These are phyloP conservation scores for Alloteropsis angusta DNA, from an alignment of 202 grass and related monocot species.

Conservation along the genomic window DNA sequence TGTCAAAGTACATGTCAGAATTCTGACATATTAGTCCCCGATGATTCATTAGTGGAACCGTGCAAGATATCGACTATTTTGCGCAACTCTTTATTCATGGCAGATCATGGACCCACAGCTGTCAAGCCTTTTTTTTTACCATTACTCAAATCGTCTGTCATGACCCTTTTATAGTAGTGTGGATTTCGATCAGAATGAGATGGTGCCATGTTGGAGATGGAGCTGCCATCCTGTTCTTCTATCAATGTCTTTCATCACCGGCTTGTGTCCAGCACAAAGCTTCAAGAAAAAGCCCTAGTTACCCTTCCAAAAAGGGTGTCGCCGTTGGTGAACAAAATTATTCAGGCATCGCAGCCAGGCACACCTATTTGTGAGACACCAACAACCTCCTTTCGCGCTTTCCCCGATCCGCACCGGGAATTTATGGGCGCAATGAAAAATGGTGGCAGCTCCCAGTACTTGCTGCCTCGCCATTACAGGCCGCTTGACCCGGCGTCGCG, in stretches of 20 bases:
- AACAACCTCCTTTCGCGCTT: neutral
- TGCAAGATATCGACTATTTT: too few relatives aligned
- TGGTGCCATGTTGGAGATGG: neutral
- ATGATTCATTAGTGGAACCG: too few relatives aligned
- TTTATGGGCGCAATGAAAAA: neutral
- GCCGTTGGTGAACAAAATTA: neutral
- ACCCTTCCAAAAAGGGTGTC: neutral
- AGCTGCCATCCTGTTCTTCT: neutral
- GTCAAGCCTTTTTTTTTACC: too few relatives aligned
- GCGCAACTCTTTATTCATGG: too few relatives aligned
- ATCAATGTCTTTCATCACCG: neutral
- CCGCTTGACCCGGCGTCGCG: neutral
- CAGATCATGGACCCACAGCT: neutral
- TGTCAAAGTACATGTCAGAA: too few relatives aligned
- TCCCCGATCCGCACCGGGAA: neutral
- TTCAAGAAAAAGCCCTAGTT: neutral
- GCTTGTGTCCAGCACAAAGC: neutral
- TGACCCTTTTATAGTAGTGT: neutral
- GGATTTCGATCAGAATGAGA: neutral
- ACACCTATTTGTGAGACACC: neutral
- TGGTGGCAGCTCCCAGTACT: neutral
- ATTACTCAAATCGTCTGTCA: neutral
- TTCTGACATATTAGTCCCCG: too few relatives aligned
- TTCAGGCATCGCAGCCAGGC: neutral
- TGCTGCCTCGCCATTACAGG: neutral